Base-by-base conservation (phyloP, 1,139 yeast species). In the Pichia sp. region DNA sequence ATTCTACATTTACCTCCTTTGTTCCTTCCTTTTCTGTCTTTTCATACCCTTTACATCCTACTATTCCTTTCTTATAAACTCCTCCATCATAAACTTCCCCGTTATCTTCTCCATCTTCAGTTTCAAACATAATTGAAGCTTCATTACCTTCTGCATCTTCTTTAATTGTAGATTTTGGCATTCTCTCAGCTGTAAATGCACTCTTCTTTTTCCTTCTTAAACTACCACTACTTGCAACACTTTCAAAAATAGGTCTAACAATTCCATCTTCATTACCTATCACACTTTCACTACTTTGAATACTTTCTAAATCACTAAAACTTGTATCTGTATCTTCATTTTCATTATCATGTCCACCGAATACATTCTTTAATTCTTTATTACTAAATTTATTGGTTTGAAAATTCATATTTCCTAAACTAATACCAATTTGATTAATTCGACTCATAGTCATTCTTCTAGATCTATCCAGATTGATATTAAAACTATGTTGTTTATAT, bases 181-280 rank as follows among this genome's bases (percentile, higher is more conserved):
- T 74, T 36, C 87, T 81, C 38, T 78, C 80, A 1, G 95, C 84
- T 31, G 86, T 76, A 55, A 87, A 87, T 37, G 77, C 69, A 16
- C 49, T 39, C 24, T 40, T 38, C 22, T 63, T 55, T 59, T 66
- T 58, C 61, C 49, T 38, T 11, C 37, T 31, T 10, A 38, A 18
- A 28, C 42, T 38, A 10, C 25, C 32, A 21, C 15, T 30, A 31
- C 40, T 36, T 5, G 7, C 24, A 26, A 30, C 20, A 15, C 10
- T 30, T 14, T 21, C 19, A 14, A 20, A 23, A 11, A 6, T 14
- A n/a, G 28, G 20, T 20, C 33, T 16, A 14, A 7, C n/a, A n/a
- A n/a, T n/a, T n/a, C n/a, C n/a, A n/a, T n/a, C n/a, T n/a, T n/a
- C n/a, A n/a, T n/a, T n/a, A n/a, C n/a, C n/a, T n/a, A n/a, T n/a